Base-by-base conservation (phyloP, 805 yeast species). In the Schwanniomyces pseudopolymorphus region DNA sequence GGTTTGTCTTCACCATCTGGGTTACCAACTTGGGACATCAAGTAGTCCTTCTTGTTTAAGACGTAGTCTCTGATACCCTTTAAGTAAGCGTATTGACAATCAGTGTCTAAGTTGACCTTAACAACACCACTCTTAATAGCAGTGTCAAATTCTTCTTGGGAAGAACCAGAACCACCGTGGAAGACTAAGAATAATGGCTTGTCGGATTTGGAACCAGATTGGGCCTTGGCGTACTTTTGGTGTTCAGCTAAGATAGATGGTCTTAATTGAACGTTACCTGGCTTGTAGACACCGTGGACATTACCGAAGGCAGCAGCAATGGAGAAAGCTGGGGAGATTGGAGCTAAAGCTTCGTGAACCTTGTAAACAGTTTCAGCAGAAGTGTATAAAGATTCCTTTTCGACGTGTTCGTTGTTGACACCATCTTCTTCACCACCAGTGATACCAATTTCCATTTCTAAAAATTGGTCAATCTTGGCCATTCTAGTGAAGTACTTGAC, bases 371-470 rank as follows among this genome's bases (percentile, higher is more conserved):
- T 92, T 78, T 88, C 96, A 63, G 99, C 89, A 62, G 84, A 83
- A 61, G 99, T 94, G 87, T 92, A 94, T 64, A 94, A 79, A 55
- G 87, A 71, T 54, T 87, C 90, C 77, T 87, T 86, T 68, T 83
- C 82, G 58, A 89, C 97, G 72, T 83, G 80, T 76, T 92, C 95
- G 84, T 94, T 94, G 86, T 94, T 94, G 66, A 94, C 99, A 85
- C 99, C 99, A 70, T 94, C 99, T 79, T 94, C 99, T 81, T 94
- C 99, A 85, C 99, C 99, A 79, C 99, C 99, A 72, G 99, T 94
- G 84, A 94, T 94, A 84, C 99, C 99, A 70, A 94, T 94, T 82
- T 94, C 99, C 99, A 94, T 94, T 83, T 94, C 99, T 70, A 94
- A 84, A 94, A 94, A 94, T 80, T 92, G 98, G 78, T 83, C 80